Evolutionary conservation across 1,284 basidiomycete species (phyloP).

Genomic region (Ustilago bromivora): DNA sequence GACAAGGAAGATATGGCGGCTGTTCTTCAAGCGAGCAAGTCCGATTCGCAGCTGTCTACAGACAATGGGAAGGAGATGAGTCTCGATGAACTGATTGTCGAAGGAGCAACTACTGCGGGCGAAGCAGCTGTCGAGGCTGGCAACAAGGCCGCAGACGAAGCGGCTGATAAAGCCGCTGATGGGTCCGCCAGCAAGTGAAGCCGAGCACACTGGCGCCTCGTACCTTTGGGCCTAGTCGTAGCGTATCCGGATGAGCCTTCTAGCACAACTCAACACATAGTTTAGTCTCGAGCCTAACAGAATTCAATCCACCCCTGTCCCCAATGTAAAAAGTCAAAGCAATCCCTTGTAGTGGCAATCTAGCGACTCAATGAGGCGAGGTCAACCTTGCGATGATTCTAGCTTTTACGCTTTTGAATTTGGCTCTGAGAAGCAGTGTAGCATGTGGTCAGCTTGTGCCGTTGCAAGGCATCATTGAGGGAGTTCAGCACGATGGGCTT

Average conservation of each 20-base stretch:
- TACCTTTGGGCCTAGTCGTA: too few species aligned
- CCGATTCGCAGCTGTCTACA: background rate
- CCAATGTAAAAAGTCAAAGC: background rate
- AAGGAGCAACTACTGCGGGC: background rate
- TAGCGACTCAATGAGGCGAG: background rate
- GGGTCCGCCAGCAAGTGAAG: background rate
- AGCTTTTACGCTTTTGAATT: background rate
- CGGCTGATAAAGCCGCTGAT: background rate
- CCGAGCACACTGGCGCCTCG: too few species aligned
- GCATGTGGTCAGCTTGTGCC: background rate
- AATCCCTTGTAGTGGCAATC: background rate
- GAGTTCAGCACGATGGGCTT: conserved; percentile 2
- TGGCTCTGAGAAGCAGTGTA: background rate
- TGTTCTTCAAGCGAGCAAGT: background rate
- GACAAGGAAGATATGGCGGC: background rate
- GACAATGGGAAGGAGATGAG: conserved; percentile 11
- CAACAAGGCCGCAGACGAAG: background rate
- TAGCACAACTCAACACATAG: too few species aligned
- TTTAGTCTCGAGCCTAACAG: background rate
- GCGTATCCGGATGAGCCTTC: too few species aligned
- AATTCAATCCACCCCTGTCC: background rate
- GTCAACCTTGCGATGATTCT: background rate
- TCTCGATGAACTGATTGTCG: conserved; percentile 19
- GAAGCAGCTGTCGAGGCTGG: background rate
- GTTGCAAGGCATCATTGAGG: background rate